These are phyloP conservation scores for Ceratocystis diversiconidia DNA, from an alignment of 2,329 filamentous ascomycete species.

Conservation along the genomic window DNA sequence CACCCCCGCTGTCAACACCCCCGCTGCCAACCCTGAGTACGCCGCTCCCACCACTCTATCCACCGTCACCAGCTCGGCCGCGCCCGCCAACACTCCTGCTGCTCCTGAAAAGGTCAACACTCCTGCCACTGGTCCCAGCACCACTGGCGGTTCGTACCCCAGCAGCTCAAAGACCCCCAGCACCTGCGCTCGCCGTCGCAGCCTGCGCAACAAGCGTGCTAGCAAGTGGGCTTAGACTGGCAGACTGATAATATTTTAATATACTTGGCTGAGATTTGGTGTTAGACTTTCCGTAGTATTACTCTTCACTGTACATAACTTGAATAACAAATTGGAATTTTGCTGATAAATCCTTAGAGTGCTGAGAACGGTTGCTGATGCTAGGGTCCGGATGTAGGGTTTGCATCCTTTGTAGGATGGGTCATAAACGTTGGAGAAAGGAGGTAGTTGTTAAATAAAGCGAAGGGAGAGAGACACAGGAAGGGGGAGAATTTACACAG, in stretches of 20 bases:
- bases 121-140: not conserved
- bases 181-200: conserved; percentile 12
- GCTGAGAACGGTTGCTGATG: too few species aligned
- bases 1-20: too few species aligned
- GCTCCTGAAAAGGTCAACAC: not conserved
- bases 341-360: not conserved
- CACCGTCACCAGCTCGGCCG: conserved; percentile 6
- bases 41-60: conserved; percentile 10
- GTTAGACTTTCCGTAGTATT: not conserved
- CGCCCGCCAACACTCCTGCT: conserved; percentile 6
- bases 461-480: not conserved
- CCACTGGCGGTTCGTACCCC: not conserved
- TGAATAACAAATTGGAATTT: not conserved
- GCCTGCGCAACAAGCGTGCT: conserved; percentile 8
- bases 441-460: not conserved
- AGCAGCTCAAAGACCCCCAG: conserved; percentile 2
- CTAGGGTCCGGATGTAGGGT: too few species aligned
- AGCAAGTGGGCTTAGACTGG: not conserved
- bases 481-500: not conserved
- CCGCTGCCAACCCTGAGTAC: not conserved
- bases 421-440: not conserved
- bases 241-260: not conserved
- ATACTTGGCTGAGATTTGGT: not conserved
- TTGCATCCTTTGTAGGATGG: too few species aligned
- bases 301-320: conserved; percentile 3